These are phyloP conservation scores for Lithospermum erythrorhizon DNA, from an alignment of 257 asterid genomes.

Conservation along the genomic window DNA sequence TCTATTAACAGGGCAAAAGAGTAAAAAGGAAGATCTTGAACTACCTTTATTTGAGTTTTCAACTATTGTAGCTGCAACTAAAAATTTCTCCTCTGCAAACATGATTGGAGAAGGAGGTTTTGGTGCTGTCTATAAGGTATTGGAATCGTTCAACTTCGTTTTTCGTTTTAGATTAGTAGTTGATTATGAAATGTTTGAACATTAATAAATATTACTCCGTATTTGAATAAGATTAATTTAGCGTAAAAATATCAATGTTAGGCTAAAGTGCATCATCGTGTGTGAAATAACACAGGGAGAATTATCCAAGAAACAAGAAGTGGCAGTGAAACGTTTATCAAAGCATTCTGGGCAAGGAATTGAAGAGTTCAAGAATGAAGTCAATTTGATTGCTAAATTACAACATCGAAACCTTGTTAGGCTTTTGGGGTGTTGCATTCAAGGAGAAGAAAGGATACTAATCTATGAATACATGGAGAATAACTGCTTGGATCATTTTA, in stretches of 20 bases:
- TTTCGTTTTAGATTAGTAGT: too few species aligned
- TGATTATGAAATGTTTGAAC: too few species aligned
- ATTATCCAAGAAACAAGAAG: slow-evolving; percentile 16
- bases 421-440: slow-evolving; percentile 30
- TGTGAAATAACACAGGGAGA: slow-evolving; percentile 11
- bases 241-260: too few species aligned
- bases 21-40: slow-evolving; percentile 11
- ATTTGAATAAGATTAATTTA: too few species aligned
- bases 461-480: slow-evolving; percentile 32
- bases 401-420: slow-evolving; percentile 34
- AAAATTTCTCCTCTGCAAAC: slow-evolving; percentile 17
- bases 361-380: slow-evolving; percentile 30
- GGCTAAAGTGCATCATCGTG: too few species aligned
- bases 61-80: slow-evolving; percentile 17
- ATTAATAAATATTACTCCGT: too few species aligned
- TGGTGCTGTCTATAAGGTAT: slow-evolving; percentile 32
- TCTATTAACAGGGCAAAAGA: neutral
- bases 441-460: slow-evolving; percentile 28
- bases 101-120: slow-evolving; percentile 26
- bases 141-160: neutral
- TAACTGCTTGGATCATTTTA: slow-evolving; percentile 24
- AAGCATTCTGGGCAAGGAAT: slow-evolving; percentile 23
- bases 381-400: slow-evolving; percentile 24
- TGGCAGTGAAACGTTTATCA: slow-evolving; percentile 33
- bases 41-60: slow-evolving; percentile 20